Evolutionary conservation across 2,329 filamentous ascomycete species (phyloP), one percentile per base, ranked within the genome.

Genomic region (Huntiella moniliformis): DNA sequence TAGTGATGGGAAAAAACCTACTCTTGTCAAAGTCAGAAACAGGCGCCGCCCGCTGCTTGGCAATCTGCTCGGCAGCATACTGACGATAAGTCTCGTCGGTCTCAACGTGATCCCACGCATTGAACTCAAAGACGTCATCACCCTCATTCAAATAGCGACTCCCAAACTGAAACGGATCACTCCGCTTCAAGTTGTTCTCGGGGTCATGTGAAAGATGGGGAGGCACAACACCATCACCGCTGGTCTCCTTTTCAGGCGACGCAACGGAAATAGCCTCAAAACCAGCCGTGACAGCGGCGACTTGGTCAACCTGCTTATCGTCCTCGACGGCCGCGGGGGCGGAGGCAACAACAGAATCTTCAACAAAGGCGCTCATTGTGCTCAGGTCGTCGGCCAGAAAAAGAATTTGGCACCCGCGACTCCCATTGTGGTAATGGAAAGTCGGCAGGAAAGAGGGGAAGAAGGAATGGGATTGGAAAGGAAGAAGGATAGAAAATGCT

Each of bases 61-160:
- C 73, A 58, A 82, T 88, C 64, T 96, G 91, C 57, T 77, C 65
- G 62, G 87, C 77, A 50, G 86, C 79, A 61, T 91, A 94, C 57
- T 82, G 75, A 57, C 80, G 79, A 69, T 94, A 96, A 36, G 78
- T 71, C 54, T 84, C 77, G 64, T 96, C 88, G 59, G 86, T 86
- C 63, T 88, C 80, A 58, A 96, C 91, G 60, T 98, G 88, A 60
- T 98, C 91, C 91, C 91, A 98, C 34, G 91, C 91, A 62, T 98
- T 98, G 74, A 91, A 94, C 61, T 92, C 82, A 64, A 88, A 98
- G 56, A 93, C 83, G 59, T 96, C 73, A 64, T 94, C 87, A 57
- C 77, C 75, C 60, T 88, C 71, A 56, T 82, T 77, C 44, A 98
- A 74, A 56, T 74, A 82, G 50, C 88, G 83, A 41, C 83, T 91